phyloP scores from a whole-genome alignment of 129 eudicot species.

The Silybum marianum region DNA sequence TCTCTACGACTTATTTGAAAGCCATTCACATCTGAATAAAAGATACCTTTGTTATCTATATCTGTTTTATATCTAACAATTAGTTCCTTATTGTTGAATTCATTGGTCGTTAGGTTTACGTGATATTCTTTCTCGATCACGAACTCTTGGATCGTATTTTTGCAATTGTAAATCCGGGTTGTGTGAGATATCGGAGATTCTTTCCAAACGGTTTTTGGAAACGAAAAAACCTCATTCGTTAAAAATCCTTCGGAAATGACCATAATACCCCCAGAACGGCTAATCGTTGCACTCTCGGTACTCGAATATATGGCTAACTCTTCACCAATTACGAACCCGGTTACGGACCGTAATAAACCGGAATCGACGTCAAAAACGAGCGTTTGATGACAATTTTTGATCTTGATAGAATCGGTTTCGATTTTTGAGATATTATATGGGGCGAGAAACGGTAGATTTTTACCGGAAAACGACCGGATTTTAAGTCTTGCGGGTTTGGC shows the following conservation, averaged over 20 bases:
- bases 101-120: slow-evolving; percentile 74
- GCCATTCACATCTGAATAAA: slow-evolving; percentile 80
- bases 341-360: slow-evolving; percentile 71
- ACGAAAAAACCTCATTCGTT: slow-evolving; percentile 78
- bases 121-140: slow-evolving; percentile 91
- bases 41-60: slow-evolving; percentile 62
- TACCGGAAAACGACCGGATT: slow-evolving; percentile 32
- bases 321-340: slow-evolving; percentile 51
- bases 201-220: slow-evolving; percentile 71
- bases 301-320: slow-evolving; percentile 89
- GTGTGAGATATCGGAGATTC: slow-evolving; percentile 73
- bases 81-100: slow-evolving; percentile 73
- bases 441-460: slow-evolving; percentile 45
- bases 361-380: slow-evolving; percentile 52
- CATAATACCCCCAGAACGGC: slow-evolving; percentile 42
- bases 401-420: slow-evolving; percentile 59
- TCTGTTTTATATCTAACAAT: slow-evolving; percentile 83
- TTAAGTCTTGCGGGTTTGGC: slow-evolving; percentile 74
- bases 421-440: slow-evolving; percentile 69
- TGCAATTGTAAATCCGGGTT: slow-evolving; percentile 72
- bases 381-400: slow-evolving; percentile 58
- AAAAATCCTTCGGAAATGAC: slow-evolving; percentile 72
- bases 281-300: slow-evolving; percentile 59
- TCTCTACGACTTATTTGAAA: no score
- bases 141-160: slow-evolving; percentile 63